Evolutionary conservation across 345 rosid species (phyloP).

Genomic region (Linum trigynum): DNA sequence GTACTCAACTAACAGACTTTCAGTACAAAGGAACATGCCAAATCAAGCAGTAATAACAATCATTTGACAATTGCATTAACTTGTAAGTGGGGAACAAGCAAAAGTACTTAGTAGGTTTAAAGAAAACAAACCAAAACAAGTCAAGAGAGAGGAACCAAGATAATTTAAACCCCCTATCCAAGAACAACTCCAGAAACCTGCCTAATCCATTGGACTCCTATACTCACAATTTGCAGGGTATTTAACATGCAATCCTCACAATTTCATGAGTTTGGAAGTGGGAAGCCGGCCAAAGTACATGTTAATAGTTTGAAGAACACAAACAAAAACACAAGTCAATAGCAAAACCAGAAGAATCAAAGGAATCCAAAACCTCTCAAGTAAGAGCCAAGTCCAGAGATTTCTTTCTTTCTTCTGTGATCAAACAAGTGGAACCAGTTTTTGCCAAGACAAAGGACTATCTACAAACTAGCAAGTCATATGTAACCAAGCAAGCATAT

Average conservation of each 20-base stretch:
- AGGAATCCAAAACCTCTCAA: not conserved
- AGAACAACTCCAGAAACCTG: not conserved
- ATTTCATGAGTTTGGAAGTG: not conserved
- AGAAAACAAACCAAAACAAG: not conserved
- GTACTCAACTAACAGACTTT: not conserved
- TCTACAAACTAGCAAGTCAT: not conserved
- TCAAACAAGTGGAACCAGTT: conserved; percentile 1
- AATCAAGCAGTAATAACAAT: not conserved
- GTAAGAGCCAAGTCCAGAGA: not conserved
- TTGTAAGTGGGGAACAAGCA: not conserved
- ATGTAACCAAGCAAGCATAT: conserved; percentile 4
- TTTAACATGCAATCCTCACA: not conserved
- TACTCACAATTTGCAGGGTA: not conserved
- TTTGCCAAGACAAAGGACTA: not conserved
- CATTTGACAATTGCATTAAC: not conserved
- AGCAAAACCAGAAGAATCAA: conserved; percentile 14
- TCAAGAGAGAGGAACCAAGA: not conserved
- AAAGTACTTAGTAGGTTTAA: not conserved
- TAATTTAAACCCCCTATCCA: not conserved
- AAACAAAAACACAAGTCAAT: not conserved
- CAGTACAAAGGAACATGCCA: not conserved
- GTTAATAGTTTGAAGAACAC: not conserved
- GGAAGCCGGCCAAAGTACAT: not conserved
- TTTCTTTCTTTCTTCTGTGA: too few relatives aligned
- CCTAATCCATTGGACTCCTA: not conserved